These are phyloP conservation scores for Eucalyptus marginata DNA, from an alignment of 345 rosid genomes.

Conservation along the genomic window DNA sequence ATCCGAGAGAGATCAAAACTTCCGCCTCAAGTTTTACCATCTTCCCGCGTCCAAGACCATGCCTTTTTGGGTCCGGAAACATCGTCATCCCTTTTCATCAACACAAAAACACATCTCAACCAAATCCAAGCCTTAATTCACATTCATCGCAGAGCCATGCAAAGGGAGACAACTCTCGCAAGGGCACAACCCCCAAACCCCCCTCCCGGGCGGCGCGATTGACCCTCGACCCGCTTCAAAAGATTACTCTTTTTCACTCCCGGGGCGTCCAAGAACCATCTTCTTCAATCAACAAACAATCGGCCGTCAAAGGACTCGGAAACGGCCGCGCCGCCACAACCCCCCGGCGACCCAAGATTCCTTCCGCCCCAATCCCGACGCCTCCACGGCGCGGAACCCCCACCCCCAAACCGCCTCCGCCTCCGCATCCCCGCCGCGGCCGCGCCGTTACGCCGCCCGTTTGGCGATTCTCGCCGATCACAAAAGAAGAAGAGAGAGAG, in stretches of 20 bases:
- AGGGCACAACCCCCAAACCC: neutral
- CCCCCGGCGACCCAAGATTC: neutral
- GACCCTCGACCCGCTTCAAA: neutral
- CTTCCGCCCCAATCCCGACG: neutral
- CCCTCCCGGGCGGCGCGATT: neutral
- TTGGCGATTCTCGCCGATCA: neutral
- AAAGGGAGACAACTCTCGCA: neutral
- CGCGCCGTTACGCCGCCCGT: neutral
- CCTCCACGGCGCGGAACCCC: neutral
- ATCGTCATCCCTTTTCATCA: neutral
- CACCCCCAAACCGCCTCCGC: neutral
- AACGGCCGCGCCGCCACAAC: neutral
- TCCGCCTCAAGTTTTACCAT: neutral
- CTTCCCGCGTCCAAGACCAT: neutral
- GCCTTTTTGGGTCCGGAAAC: neutral
- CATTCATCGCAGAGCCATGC: neutral
- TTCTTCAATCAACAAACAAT: neutral
- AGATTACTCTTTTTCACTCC: neutral
- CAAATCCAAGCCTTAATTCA: neutral
- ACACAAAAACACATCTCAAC: neutral
- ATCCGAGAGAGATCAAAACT: neutral
- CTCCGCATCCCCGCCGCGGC: neutral
- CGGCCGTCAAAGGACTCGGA: neutral
- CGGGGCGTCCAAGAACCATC: neutral
- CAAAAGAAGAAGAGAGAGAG: neutral